Base-by-base conservation (phyloP, 495 filamentous ascomycete species). In the Aspergillus indologenus region DNA sequence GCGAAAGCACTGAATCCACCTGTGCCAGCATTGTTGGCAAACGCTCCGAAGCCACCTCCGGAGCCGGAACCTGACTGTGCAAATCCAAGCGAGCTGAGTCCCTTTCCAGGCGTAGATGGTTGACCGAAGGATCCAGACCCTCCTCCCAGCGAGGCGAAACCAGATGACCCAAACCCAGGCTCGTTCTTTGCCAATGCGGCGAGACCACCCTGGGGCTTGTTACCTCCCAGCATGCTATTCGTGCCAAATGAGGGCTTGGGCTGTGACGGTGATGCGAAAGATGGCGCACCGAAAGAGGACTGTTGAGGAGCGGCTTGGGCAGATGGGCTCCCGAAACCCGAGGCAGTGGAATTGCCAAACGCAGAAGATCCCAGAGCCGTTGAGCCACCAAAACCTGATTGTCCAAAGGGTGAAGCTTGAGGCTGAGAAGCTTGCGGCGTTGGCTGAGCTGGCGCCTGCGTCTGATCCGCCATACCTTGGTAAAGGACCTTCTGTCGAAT, bases 401-500 rank as follows among this genome's bases (percentile, higher is more conserved):
- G 63, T 8, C 73, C 74, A 65, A 80, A 80, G 0, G 73, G 61
- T 57, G 79, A 68, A 23, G 45, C 64, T 34, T 59, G 68, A 23
- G 53, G 53, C 51, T 53, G 67, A 56, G 45, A 55, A 50, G 54
- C 66, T 61, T 45, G 66, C 61, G 68, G 70, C 59, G 45, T 61
- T 59, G 47, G 65, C 14, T 34, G 23, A 1, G 31, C 51, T 15
- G 58, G n/a, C 49, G 63, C 63, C 54, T 69, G 68, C 55, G 65
- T 59, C 57, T 67, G 75, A 62, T 75, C 73, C 53, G 77, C 75
- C 49, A 96, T 76, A 3, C 88, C 87, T 19, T 85, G 80, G 68
- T 94, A 98, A 0, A 84, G 81, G 14, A 84, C 82, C 0, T 85
- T 83, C 63, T 86, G 78, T 50, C 87, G 81, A 55, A 99, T 85